A percentile compares a stretch with the other conserved stretches of the same genome.
These are phyloP conservation scores for Grigorovia yakushimaensis DNA, from an alignment of 805 yeast genomes.

Conservation along the genomic window DNA sequence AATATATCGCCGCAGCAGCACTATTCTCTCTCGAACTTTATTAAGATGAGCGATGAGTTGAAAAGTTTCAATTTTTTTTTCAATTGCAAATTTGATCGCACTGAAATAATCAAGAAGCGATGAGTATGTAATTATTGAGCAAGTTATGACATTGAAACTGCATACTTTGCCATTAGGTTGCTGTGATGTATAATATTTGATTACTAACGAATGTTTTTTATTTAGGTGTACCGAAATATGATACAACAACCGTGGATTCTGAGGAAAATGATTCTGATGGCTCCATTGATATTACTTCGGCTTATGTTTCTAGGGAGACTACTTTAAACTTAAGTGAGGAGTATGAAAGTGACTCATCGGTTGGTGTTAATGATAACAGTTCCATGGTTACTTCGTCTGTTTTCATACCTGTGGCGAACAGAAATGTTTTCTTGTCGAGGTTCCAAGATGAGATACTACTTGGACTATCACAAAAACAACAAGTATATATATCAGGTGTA, in stretches of 20 bases:
- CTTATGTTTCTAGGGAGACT: slow-evolving; percentile 9
- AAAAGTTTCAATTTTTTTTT: no score
- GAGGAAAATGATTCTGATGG: slow-evolving; percentile 7
- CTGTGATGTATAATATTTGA: background rate
- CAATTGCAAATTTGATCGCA: background rate
- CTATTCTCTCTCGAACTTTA: background rate
- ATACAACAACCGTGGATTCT: slow-evolving; percentile 1
- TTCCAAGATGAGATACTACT: slow-evolving; percentile 7
- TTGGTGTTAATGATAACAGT: background rate
- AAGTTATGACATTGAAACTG: no score
- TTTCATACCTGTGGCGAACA: slow-evolving; percentile 8
- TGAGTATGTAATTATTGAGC: no score
- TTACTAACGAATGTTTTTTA: background rate
- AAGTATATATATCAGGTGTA: slow-evolving; percentile 19
- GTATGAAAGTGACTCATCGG: slow-evolving; percentile 10
- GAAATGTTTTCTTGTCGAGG: slow-evolving; percentile 10
- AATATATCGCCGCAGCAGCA: background rate
- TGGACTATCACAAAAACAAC: slow-evolving; percentile 19
- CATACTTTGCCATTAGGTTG: background rate
- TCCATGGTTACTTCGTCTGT: background rate
- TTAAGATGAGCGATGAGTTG: background rate
- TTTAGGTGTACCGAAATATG: slow-evolving; percentile 5
- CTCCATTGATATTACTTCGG: slow-evolving; percentile 1
- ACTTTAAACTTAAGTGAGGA: slow-evolving; percentile 9
- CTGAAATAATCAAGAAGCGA: no score